phyloP scores from a whole-genome alignment of 176 grass and related monocot species.

The Aegilops sharonensis region DNA sequence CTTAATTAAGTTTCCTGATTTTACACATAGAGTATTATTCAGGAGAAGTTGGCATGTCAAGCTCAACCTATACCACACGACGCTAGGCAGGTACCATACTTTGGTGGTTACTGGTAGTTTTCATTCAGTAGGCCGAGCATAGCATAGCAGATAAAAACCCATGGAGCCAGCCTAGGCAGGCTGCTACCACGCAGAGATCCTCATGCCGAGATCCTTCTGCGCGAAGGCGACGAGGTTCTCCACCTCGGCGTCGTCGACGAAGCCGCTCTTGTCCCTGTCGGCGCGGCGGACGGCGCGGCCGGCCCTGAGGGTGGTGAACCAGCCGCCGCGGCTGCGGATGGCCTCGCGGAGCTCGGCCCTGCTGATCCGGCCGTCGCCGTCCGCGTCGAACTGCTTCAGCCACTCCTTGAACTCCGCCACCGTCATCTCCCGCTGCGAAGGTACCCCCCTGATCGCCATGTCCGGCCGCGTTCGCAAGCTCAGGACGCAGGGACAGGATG shows the following conservation, averaged over 20 bases:
- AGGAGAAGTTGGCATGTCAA: neutral
- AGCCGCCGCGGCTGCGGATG: slow-evolving; percentile 38
- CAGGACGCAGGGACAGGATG: neutral
- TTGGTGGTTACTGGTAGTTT: neutral
- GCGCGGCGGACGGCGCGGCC: slow-evolving; percentile 27
- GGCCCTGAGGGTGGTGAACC: slow-evolving; percentile 40
- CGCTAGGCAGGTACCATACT: no score
- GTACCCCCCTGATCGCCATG: neutral
- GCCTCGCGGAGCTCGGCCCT: slow-evolving; percentile 55
- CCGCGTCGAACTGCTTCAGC: slow-evolving; percentile 60
- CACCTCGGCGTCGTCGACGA: slow-evolving; percentile 56
- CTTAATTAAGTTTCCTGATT: neutral
- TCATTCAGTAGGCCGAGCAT: neutral
- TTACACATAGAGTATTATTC: neutral
- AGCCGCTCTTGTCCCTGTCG: slow-evolving; percentile 47
- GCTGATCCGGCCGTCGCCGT: slow-evolving; percentile 66
- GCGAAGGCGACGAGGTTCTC: slow-evolving; percentile 59
- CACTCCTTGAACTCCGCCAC: slow-evolving; percentile 61
- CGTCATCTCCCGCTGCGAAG: slow-evolving; percentile 10
- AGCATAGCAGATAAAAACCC: neutral
- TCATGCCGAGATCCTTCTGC: slow-evolving; percentile 50
- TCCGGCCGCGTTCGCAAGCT: neutral
- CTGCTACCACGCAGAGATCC: slow-evolving; percentile 36
- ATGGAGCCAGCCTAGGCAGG: neutral
- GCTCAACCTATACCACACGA: neutral